Evolutionary conservation across 1,139 yeast genomes (phyloP), one percentile per base, ranked within the genome.

Genomic region (Sugiyamaella castrensis): DNA sequence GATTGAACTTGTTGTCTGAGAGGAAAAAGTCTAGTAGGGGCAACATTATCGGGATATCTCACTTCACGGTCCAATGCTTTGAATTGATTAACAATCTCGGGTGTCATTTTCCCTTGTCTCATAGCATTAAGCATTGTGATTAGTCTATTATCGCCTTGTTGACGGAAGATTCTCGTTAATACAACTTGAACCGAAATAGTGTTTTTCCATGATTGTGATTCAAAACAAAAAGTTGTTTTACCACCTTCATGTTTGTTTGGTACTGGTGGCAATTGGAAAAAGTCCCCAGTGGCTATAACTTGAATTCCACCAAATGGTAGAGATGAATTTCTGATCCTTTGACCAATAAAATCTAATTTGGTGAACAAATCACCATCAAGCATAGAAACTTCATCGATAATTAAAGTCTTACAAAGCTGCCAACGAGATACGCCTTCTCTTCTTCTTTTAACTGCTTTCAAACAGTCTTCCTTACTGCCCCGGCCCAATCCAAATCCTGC

Each of bases 241-340:
- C 43, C 39, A 11, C 33, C 45, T 33, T 35, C 35, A 10, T 40
- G 42, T 28, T 16, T 31, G 3, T 34, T 26, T 11, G 52, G 30
- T n/a, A 89, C 94, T 0, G 96, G 96, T 1, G 96, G 96, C 49
- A 87, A 69, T 66, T 87, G 96, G 65, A 81, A 87, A 61, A 87
- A 87, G 64, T 87, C 96, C 15, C 96, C 96, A 1, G 92, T 82
- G 27, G 84, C 66, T 10, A 87, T 77, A 10, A 87, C 60, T 64
- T 87, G 96, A 37, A 87, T 81, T 0, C 95, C 95, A 8, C 96
- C 96, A 70, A 87, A 87, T 0, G 71, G 70, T 27, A 24, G 31
- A 1, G 50, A 32, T 10, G 32, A n/a, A 4, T 53, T 43, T 6
- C 68, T 53, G 8, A 86, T 60, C 0, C 57, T 59, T 53, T 80